These are phyloP conservation scores for Aspergillus saccharolyticus DNA, from an alignment of 495 filamentous ascomycete genomes.

Conservation along the genomic window DNA sequence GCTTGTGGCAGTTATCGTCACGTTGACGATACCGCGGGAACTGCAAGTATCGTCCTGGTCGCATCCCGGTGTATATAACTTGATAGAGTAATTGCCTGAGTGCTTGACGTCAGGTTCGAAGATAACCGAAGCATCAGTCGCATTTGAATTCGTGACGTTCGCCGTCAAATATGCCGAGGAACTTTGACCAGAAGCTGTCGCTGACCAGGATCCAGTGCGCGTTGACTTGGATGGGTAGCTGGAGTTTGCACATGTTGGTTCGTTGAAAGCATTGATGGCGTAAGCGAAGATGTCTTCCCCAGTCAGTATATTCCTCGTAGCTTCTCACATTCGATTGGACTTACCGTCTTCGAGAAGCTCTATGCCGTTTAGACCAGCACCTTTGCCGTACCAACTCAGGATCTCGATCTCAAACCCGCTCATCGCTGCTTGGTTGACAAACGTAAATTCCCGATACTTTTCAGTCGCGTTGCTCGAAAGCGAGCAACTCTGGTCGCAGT, in stretches of 20 bases:
- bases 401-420: conserved; percentile 81
- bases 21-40: conserved; percentile 69
- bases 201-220: conserved; percentile 66
- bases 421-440: conserved; percentile 87
- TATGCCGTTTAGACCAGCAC: conserved; percentile 83
- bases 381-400: conserved; percentile 75
- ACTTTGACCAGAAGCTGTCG: conserved; percentile 55
- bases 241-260: conserved; percentile 70
- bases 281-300: conserved; percentile 70
- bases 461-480: conserved; percentile 61
- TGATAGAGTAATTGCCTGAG: conserved; percentile 83
- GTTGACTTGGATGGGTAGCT: conserved; percentile 60
- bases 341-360: conserved; percentile 77
- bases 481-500: conserved; percentile 75
- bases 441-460: conserved; percentile 80
- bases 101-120: conserved; percentile 85
- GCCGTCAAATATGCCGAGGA: conserved; percentile 73
- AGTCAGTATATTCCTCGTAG: conserved; percentile 13
- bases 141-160: conserved; percentile 50
- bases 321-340: conserved; percentile 9
- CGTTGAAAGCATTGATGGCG: conserved; percentile 82
- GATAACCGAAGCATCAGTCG: conserved; percentile 53
- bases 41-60: conserved; percentile 68
- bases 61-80: conserved; percentile 89
- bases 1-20: conserved; percentile 65